Conservation (phyloP, 2,329 filamentous ascomycete genomes). For the Stagonosporopsis cucurbitacearum region DNA sequence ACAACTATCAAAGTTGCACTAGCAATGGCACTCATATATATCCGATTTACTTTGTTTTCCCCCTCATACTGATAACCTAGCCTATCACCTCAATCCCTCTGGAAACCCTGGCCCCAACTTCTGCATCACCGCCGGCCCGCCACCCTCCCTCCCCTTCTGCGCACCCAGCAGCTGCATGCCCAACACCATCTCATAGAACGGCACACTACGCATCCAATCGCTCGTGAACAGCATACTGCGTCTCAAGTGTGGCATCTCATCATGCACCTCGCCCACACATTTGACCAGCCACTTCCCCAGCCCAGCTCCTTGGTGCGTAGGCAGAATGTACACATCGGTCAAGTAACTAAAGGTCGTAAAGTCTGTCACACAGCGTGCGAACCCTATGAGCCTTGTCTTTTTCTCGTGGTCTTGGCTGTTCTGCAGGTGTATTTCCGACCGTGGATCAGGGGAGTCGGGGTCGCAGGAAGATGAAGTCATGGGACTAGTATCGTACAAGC, state of each 20-base stretch:
- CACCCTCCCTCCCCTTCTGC: not conserved
- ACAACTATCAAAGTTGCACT: no score
- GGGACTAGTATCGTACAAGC: slow-evolving; percentile 4
- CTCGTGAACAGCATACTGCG: slow-evolving; percentile 17
- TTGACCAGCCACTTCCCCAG: slow-evolving; percentile 15
- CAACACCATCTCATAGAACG: slow-evolving; percentile 20
- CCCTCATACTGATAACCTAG: not conserved
- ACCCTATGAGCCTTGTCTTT: not conserved
- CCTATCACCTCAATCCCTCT: not conserved
- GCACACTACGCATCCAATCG: slow-evolving; percentile 18
- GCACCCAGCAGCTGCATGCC: slow-evolving; percentile 11
- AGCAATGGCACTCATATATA: no score
- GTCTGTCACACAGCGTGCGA: slow-evolving; percentile 20
- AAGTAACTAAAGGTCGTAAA: slow-evolving; percentile 16
- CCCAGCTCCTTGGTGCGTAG: slow-evolving; percentile 10
- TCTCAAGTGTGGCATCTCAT: slow-evolving; percentile 14
- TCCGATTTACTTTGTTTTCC: no score
- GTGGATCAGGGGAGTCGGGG: not conserved
- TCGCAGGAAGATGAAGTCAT: no score
- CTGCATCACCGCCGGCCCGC: slow-evolving; percentile 12
- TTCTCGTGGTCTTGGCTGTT: no score
- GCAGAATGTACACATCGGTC: slow-evolving; percentile 20
- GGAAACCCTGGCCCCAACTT: slow-evolving; percentile 10
- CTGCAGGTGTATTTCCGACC: no score
- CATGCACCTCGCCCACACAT: slow-evolving; percentile 17